Evolutionary conservation across 768 basidiomycete genomes (phyloP), one percentile per base, ranked within the genome.

Genomic region (Sutorius australiensis): DNA sequence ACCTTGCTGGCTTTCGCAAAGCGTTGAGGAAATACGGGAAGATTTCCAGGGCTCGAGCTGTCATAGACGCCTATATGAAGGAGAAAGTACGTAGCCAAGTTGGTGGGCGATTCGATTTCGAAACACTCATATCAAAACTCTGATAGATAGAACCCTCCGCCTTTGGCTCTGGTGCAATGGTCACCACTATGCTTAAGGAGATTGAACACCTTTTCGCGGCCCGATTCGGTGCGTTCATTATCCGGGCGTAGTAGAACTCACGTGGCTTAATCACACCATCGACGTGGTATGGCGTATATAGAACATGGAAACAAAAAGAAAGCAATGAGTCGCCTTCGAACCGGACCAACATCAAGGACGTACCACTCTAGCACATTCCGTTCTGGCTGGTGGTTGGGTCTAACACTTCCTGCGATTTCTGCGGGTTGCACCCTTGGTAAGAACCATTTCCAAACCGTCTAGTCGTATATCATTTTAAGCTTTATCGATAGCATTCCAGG

Each of bases 1-100:
- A 99, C 67, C 69, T 93, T 10, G 89, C 91, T 1, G 97, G 95
- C 1, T 93, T 97, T 67, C 77, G 89, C 27, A 93, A 93, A 66
- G 85, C 84, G 0, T 66, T 93, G 51, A 92, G 88, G 71, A 93
- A 92, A 67, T 93, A 90, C 56, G 88, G 87, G 63, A 94, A 91
- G 66, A 71, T 79, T 5, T 87, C 92, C 13, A 83, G 78, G 67
- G 86, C 89, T 32, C 76, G 24, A 24, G 24, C 80, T 12, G 84
- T 82, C 19, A 82, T 89, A 65, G 77, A 84, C 24, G 77, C 85
- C 37, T 98, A 95, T 65, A 93, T 88, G 76, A 72, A 76, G 34
- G 90, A 94, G 65, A 87, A 84, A 71, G 90, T 88, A 62, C 3
- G 59, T 9, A 21, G 10, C 16, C 19, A 19, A 1, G 3, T 9